These are phyloP conservation scores for Schizosaccharomyces versatilis DNA, from an alignment of 1,139 yeast genomes.

Conservation along the genomic window DNA sequence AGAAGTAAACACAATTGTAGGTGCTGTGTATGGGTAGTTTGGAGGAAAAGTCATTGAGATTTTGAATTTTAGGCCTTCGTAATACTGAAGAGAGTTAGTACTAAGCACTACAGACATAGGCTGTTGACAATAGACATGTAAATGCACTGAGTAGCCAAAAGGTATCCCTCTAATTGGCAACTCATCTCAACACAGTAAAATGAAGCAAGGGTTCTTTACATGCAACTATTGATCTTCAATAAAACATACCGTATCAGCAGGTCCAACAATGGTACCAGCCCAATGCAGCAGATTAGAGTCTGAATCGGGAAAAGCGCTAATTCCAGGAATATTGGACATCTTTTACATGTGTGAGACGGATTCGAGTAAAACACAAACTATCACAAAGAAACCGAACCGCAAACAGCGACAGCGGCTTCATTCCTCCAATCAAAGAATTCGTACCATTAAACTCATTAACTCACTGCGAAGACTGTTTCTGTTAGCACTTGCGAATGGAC, in stretches of 20 bases:
- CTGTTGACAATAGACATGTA: not conserved
- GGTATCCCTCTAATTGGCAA: too few relatives aligned
- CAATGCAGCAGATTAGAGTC: conserved; percentile 34
- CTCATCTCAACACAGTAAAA: too few relatives aligned
- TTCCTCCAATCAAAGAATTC: not conserved
- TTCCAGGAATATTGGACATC: conserved; percentile 29
- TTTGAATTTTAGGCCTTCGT: conserved; percentile 34
- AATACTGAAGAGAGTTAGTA: conserved; percentile 19
- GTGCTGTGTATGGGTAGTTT: conserved; percentile 41
- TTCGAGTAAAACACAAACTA: not conserved
- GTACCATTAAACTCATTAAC: not conserved
- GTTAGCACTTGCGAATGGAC: not conserved
- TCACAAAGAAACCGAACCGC: not conserved
- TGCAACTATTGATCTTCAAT: not conserved
- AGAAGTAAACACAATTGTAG: conserved; percentile 35
- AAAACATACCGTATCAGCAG: conserved; percentile 26
- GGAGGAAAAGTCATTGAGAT: conserved; percentile 34
- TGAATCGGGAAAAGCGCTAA: conserved; percentile 31
- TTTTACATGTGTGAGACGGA: conserved; percentile 6
- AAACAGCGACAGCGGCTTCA: not conserved
- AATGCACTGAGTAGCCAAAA: not conserved
- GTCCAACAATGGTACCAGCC: conserved; percentile 46
- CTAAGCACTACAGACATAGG: not conserved
- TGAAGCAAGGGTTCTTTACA: not conserved
- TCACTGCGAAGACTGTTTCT: not conserved